Base-by-base conservation (phyloP, 768 basidiomycete genomes). In the Arthromyces matolae region DNA sequence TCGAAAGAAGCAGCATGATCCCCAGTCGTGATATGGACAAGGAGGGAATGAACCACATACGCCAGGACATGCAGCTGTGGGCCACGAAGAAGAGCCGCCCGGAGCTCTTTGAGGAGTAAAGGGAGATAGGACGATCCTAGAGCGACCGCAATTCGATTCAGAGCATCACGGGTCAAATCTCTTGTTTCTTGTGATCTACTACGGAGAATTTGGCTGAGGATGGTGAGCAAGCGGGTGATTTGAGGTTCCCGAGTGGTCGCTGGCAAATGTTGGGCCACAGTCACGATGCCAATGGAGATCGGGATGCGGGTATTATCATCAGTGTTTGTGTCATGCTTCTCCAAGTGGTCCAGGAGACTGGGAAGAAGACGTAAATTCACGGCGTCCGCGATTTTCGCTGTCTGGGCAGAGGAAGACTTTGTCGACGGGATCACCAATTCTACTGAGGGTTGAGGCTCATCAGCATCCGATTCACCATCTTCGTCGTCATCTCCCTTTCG, bases 31-130 rank as follows among this genome's bases (percentile, higher is more conserved):
- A 94, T 77, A 47, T 90, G 80, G n/a, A 83, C 78, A 29, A 98
- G 71, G 16, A 98, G 67, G 0, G 89, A 78, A 57, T 99, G 94
- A 0, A 80, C 77, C 2, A 84, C 83, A 52, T 85, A 88, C 1
- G 94, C 93, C 24, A 97, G 74, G 14, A 98, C 82, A 63, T 99
- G 95, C 0, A 97, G 77, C 46, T 98, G 95, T 1, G 96, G 95
- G 5, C 96, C 96, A 16, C 94, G 88, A 28, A 81, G 59, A 23
- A 99, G 79, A 1, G 94, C 91, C 0, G 74, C 80, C n/a, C 89
- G 79, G 40, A 98, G 71, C 62, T 97, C 93, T 28, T 80, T 81
- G 31, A 97, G 66, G 24, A 89, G 73, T 13, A 81, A 65, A 0
- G 85, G 77, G 8, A 98, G 80, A 61, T 88, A 90, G 0, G 74